phyloP scores from a whole-genome alignment of 306 rosid species.

The barrel medic (Medicago truncatula) region MtrunA17r5.0-ANR NC_053044.1:29248001-29248500 shows the following conservation, averaged over 20 bases:
- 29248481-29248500: not conserved
- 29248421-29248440: not conserved
- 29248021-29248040: slow-evolving; percentile 4
- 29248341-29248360: too few relatives aligned
- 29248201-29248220: not conserved
- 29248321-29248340: not conserved
- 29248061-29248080: not conserved
- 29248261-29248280: not conserved
- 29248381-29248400: not conserved
- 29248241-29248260: not conserved
- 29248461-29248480: not conserved
- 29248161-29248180: not conserved
- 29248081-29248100: not conserved
- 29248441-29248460: not conserved
- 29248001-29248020: slow-evolving; percentile 6
- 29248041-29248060: not conserved
- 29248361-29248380: not conserved
- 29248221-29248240: not conserved
- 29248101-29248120: not conserved
- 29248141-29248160: not conserved
- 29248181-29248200: not conserved
- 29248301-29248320: not conserved
- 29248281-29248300: too few relatives aligned
- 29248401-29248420: not conserved
- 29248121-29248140: not conserved